phyloP scores from a whole-genome alignment of 805 yeast species.

The Starmerella bombi region DNA sequence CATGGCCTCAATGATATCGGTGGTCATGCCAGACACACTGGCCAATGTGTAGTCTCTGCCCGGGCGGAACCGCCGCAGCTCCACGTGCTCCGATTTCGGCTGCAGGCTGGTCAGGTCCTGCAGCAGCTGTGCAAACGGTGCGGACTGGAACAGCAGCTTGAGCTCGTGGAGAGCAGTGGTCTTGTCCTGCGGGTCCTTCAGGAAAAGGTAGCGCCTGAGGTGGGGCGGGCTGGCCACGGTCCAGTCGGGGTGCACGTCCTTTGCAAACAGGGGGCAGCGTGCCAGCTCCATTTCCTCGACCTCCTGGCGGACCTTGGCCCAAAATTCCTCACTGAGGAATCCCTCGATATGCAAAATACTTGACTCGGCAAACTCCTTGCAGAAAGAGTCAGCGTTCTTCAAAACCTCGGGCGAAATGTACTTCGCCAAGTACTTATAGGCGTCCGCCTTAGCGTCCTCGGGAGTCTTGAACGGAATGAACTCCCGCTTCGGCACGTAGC shows the following conservation, averaged over 20 bases:
- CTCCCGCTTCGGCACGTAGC: constrained; percentile 58
- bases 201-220: constrained; percentile 71
- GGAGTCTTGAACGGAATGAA: constrained; percentile 4
- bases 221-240: constrained; percentile 86
- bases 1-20: constrained; percentile 60
- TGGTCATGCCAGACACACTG: constrained; percentile 38
- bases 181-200: constrained; percentile 36
- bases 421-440: constrained; percentile 33
- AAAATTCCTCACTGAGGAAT: constrained; percentile 46
- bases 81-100: constrained; percentile 50
- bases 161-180: constrained; percentile 28
- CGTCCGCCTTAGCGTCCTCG: constrained; percentile 32
- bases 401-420: constrained; percentile 48
- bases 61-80: constrained; percentile 82
- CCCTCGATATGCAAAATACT: constrained; percentile 55
- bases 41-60: constrained; percentile 91
- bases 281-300: constrained; percentile 42
- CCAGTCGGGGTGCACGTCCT: constrained; percentile 47
- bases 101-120: constrained; percentile 43
- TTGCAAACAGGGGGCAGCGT: constrained; percentile 11
- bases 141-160: constrained; percentile 45
- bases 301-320: constrained; percentile 34
- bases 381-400: constrained; percentile 32
- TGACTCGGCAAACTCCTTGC: constrained; percentile 45
- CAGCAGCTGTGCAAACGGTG: constrained; percentile 59